Base-by-base conservation (phyloP, 2,329 filamentous ascomycete species). In the Ophiostoma ips region DNA sequence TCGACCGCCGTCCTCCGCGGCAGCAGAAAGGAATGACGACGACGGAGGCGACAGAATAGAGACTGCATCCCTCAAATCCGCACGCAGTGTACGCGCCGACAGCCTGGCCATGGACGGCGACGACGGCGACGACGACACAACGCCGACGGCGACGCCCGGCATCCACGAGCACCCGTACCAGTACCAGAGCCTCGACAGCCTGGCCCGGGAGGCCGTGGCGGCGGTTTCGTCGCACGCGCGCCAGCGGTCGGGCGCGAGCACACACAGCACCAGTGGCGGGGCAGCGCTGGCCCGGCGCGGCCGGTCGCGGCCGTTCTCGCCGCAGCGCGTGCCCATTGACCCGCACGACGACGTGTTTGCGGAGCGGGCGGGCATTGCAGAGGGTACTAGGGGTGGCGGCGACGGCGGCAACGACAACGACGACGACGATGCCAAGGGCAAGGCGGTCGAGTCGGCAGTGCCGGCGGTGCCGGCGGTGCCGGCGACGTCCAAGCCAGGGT, bases 221-320 rank as follows among this genome's bases (percentile, higher is more conserved):
- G n/a, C n/a, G n/a, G n/a, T 9, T 19, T 41, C 2, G 16, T 10
- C n/a, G n/a, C n/a, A 11, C n/a, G 21, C 53, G 30, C 24, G 24
- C 12, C 28, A 19, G 16, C 30, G 18, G 16, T 7, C 40, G 3
- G 18, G 52, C 15, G 43, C 53, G 8, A 5, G 49, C 72, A 28
- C 24, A 8, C 77, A 43, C 59, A 62, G 0, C 30, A n/a, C 15
- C 71, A 38, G 37, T 13, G 33, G 37, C 13, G 75, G 41, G 75
- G 73, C 59, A 28, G 5, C 68, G 77, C 44, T 12, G 38, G 24
- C 73, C 13, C 65, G 77, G 15, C 73, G 58, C 4, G 55, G 55
- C 2, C 52, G 71, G 15, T 71, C 73, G 16, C 62, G 78, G 31
- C 77, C 77, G 0, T 82, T 82, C 57, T 79, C 75, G 15, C 79